phyloP scores from a whole-genome alignment of 75 land plant genomes.

The Selaginella moellendorffii region DNA sequence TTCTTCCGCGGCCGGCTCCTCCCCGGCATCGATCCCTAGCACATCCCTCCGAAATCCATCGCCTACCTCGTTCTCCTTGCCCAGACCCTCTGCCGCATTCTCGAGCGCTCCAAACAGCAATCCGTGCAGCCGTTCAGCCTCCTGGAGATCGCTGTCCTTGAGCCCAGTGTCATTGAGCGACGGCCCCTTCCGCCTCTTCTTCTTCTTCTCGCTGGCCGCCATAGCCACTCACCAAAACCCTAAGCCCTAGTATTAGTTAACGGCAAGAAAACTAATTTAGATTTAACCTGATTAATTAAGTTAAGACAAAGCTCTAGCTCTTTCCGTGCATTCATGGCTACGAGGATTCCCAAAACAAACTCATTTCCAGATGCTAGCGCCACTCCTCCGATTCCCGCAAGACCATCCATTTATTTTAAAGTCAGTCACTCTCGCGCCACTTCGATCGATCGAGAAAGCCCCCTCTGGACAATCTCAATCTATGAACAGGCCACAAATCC shows the following conservation, averaged over 20 bases:
- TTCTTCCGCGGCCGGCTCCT: background rate
- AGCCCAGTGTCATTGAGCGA: background rate
- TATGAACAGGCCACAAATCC: no score
- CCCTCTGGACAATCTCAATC: no score
- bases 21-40: background rate
- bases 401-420: no score
- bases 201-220: background rate
- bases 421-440: no score
- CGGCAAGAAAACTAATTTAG: no score
- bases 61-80: background rate
- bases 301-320: no score
- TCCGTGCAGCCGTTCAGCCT: conserved; percentile 11
- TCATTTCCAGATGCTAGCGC: no score
- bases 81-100: background rate
- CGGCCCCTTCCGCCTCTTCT: background rate
- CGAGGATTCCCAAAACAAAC: no score
- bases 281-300: no score
- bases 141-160: conserved; percentile 14
- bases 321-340: no score
- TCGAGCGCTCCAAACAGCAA: conserved; percentile 10
- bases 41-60: background rate
- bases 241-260: background rate
- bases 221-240: background rate
- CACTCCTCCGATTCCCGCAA: no score
- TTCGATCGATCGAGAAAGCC: no score